These are phyloP conservation scores for Aspergillus bombycis DNA, from an alignment of 2,329 filamentous ascomycete species.

Conservation along the genomic window DNA sequence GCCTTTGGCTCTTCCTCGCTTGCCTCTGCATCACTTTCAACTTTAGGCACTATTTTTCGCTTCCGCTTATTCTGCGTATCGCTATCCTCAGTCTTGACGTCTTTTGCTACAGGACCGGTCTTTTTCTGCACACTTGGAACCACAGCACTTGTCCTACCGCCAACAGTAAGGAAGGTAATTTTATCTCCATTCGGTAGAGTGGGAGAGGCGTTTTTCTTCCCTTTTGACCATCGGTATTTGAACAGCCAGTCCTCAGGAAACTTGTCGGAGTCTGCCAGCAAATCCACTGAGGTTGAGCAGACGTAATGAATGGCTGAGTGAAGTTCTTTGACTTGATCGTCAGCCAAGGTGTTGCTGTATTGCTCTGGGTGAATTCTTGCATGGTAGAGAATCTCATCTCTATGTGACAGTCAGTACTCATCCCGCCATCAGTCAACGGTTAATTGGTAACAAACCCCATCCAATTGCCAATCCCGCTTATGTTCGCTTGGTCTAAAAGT, in stretches of 20 bases:
- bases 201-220: slow-evolving; percentile 69
- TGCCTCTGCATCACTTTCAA: slow-evolving; percentile 22
- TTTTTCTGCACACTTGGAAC: slow-evolving; percentile 88
- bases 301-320: slow-evolving; percentile 76
- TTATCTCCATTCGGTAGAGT: slow-evolving; percentile 81
- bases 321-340: slow-evolving; percentile 70
- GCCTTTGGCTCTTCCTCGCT: slow-evolving; percentile 24
- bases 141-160: slow-evolving; percentile 86
- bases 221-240: slow-evolving; percentile 86
- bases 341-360: slow-evolving; percentile 79
- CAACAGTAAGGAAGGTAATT: slow-evolving; percentile 84
- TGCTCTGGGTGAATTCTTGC: slow-evolving; percentile 89
- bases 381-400: slow-evolving; percentile 89
- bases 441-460: slow-evolving; percentile 62
- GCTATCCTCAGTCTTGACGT: slow-evolving; percentile 42
- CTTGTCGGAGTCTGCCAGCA: slow-evolving; percentile 77
- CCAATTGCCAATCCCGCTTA: slow-evolving; percentile 96
- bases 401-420: slow-evolving; percentile 26
- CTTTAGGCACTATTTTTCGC: slow-evolving; percentile 32
- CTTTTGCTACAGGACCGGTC: slow-evolving; percentile 61
- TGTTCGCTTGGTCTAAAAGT: slow-evolving; percentile 81
- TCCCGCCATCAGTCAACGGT: background rate
- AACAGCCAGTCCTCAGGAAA: slow-evolving; percentile 91
- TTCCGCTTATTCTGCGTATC: slow-evolving; percentile 35
- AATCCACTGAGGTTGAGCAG: slow-evolving; percentile 76